These are phyloP conservation scores for Dothideomycetes sp. DNA, from an alignment of 2,329 filamentous ascomycete genomes.

Conservation along the genomic window DNA sequence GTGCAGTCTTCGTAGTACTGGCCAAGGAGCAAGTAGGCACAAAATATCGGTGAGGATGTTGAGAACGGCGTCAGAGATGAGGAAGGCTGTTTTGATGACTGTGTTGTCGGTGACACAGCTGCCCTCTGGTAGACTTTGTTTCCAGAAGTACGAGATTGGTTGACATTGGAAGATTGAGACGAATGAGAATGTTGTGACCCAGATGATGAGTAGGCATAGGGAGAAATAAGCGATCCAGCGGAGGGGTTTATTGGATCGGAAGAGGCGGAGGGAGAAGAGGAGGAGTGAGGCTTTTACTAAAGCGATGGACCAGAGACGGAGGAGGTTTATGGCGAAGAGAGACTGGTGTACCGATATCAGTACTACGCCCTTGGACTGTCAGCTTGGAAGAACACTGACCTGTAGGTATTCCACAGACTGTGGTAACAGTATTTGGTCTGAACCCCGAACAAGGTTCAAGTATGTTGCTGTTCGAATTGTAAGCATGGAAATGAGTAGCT, in stretches of 20 bases:
- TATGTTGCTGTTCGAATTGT: slow-evolving; percentile 8
- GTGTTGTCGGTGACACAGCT: slow-evolving; percentile 26
- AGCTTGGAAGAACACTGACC: slow-evolving; percentile 3
- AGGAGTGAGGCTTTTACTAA: slow-evolving; percentile 35
- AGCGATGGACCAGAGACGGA: slow-evolving; percentile 7
- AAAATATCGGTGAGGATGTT: slow-evolving; percentile 30
- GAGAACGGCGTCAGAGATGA: slow-evolving; percentile 31
- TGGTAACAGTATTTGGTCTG: slow-evolving; percentile 2
- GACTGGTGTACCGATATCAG: background rate
- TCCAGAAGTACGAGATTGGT: slow-evolving; percentile 36
- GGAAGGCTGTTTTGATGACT: slow-evolving; percentile 29
- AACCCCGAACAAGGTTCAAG: slow-evolving; percentile 3
- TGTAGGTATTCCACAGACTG: slow-evolving; percentile 4
- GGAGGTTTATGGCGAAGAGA: slow-evolving; percentile 8
- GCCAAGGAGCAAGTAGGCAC: slow-evolving; percentile 27
- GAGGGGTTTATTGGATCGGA: slow-evolving; percentile 30
- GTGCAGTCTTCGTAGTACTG: slow-evolving; percentile 25
- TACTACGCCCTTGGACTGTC: no score
- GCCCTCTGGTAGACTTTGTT: slow-evolving; percentile 21
- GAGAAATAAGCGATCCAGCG: slow-evolving; percentile 24
- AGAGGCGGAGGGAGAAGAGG: slow-evolving; percentile 40
- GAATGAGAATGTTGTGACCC: slow-evolving; percentile 25
- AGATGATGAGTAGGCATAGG: slow-evolving; percentile 26
- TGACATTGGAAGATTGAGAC: slow-evolving; percentile 33
- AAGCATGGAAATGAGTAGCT: background rate